phyloP scores from a whole-genome alignment of 345 rosid genomes.

The Excoecaria agallocha region DNA sequence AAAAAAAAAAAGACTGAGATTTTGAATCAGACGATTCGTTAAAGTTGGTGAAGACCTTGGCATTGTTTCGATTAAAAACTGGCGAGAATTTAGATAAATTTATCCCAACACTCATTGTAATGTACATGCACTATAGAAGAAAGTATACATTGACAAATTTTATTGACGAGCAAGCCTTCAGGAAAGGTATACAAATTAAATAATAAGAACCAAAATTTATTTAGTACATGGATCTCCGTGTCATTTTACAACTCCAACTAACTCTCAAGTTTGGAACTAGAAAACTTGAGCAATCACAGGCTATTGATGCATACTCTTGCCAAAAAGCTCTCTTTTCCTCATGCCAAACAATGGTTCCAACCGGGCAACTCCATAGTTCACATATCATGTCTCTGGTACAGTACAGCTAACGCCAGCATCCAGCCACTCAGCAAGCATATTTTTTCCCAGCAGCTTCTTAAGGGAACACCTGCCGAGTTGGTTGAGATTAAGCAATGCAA shows the following conservation, averaged over 20 bases:
- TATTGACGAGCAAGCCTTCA: neutral
- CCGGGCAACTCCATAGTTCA: neutral
- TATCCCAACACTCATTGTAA: no score
- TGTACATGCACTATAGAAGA: neutral
- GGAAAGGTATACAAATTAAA: neutral
- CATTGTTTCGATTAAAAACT: no score
- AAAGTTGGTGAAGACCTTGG: no score
- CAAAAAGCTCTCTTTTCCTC: neutral
- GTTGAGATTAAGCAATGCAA: conserved; percentile 4
- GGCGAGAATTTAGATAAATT: no score
- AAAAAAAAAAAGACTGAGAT: no score
- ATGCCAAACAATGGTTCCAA: neutral
- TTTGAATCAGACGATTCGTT: no score
- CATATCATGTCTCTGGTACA: no score
- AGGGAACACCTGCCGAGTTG: conserved; percentile 10
- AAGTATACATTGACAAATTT: neutral
- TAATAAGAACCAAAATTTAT: neutral
- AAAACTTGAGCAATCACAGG: neutral
- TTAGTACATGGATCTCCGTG: neutral
- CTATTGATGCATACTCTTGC: neutral
- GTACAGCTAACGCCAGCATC: neutral
- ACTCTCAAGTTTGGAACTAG: neutral
- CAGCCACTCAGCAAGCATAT: neutral
- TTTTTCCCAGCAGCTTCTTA: neutral
- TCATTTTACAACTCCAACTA: neutral